Evolutionary conservation across 139 green algal species (phyloP).

Genomic region (Ettlia oleoabundans): DNA sequence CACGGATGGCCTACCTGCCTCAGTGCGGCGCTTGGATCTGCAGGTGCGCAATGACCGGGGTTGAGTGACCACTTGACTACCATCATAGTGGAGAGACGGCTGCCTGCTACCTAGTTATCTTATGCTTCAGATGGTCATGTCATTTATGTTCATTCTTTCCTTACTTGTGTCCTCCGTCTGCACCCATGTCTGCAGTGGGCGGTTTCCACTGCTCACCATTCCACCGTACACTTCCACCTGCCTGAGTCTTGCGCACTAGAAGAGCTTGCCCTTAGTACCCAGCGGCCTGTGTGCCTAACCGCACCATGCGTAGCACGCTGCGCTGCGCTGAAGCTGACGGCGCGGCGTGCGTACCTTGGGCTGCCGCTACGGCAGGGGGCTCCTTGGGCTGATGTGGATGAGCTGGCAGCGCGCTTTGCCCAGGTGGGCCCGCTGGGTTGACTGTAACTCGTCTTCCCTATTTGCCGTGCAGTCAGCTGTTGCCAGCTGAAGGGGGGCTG

Average conservation of each 20-base stretch:
- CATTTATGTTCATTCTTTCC: too few relatives aligned
- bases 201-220: too few relatives aligned
- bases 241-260: background rate
- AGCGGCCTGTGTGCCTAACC: constrained; percentile 13
- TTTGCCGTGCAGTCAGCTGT: too few relatives aligned
- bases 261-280: background rate
- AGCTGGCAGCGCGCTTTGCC: background rate
- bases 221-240: constrained; percentile 14
- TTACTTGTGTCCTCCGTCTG: too few relatives aligned
- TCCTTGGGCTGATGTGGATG: constrained; percentile 13
- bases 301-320: background rate
- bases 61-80: background rate
- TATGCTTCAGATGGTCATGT: too few relatives aligned
- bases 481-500: too few relatives aligned
- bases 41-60: background rate
- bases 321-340: background rate
- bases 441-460: too few relatives aligned
- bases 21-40: constrained; percentile 9
- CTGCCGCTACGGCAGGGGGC: constrained; percentile 15
- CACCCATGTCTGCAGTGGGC: too few relatives aligned
- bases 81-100: too few relatives aligned
- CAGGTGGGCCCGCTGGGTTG: background rate
- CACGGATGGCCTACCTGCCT: constrained; percentile 5
- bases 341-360: constrained; percentile 10
- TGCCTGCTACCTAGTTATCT: background rate